phyloP scores from a whole-genome alignment of 1,139 yeast genomes.

The Lodderomyces beijingensis region DNA sequence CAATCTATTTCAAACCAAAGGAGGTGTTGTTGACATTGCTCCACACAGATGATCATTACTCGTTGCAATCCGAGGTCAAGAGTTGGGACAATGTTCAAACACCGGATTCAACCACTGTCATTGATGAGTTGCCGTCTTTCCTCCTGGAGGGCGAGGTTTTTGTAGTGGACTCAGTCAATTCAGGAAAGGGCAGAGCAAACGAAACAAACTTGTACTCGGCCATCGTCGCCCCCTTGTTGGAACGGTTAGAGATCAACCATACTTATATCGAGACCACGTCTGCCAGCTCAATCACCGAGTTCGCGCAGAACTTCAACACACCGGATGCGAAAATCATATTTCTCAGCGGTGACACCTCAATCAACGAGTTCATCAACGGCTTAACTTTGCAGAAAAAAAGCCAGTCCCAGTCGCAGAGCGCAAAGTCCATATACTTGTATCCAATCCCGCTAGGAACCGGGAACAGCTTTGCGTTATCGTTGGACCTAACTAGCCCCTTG shows the following conservation, averaged over 20 bases:
- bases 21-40: no score
- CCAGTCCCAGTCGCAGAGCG: neutral
- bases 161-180: conserved; percentile 50
- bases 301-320: conserved; percentile 25
- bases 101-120: no score
- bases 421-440: conserved; percentile 27
- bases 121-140: conserved; percentile 5
- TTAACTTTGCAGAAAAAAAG: conserved; percentile 19
- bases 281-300: conserved; percentile 26
- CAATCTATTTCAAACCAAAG: neutral
- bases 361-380: conserved; percentile 69
- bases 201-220: conserved; percentile 36
- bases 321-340: conserved; percentile 45
- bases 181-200: conserved; percentile 50
- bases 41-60: no score
- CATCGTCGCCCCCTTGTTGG: conserved; percentile 45
- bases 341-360: conserved; percentile 83
- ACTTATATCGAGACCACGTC: conserved; percentile 37
- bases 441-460: conserved; percentile 85
- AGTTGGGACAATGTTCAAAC: no score
- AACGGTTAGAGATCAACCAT: conserved; percentile 29
- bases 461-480: conserved; percentile 68
- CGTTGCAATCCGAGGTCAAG: no score
- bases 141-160: conserved; percentile 8
- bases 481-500: conserved; percentile 39